Evolutionary conservation across 106 monocot species (phyloP).

Genomic region (Dendrobium nobile): DNA sequence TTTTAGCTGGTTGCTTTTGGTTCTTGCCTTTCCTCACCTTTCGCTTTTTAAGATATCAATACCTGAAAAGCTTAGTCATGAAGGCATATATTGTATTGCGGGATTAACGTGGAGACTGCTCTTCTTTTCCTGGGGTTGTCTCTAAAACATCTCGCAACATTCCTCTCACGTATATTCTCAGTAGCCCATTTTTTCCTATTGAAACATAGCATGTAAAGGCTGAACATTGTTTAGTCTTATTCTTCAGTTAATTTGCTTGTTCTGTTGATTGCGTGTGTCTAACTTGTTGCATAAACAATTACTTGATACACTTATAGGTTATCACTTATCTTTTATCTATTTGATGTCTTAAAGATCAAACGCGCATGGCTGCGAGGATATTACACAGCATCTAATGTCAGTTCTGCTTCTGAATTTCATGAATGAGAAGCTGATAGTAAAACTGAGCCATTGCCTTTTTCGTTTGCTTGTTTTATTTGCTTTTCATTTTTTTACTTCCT

Average conservation of each 20-base stretch:
- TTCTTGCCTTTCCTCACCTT: conserved; percentile 9
- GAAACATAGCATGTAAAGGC: no score
- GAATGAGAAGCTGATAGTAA: conserved; percentile 29
- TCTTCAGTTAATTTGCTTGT: not conserved
- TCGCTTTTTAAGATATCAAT: conserved; percentile 4
- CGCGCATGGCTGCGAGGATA: conserved; percentile 38
- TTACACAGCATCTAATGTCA: conserved; percentile 49
- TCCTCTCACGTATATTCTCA: not conserved
- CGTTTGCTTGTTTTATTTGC: not conserved
- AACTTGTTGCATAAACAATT: no score
- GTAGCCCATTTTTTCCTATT: no score
- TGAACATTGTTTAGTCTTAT: not conserved
- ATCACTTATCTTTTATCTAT: not conserved
- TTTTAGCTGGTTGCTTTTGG: not conserved
- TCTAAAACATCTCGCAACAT: conserved; percentile 3
- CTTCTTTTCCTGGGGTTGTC: not conserved
- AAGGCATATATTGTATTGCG: not conserved
- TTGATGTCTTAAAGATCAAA: no score
- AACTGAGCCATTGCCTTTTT: conserved; percentile 1
- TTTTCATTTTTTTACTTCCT: not conserved
- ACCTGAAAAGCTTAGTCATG: conserved; percentile 10
- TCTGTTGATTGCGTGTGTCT: not conserved
- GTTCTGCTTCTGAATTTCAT: conserved; percentile 58
- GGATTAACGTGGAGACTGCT: conserved; percentile 4
- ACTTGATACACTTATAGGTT: not conserved